Evolutionary conservation across 2,329 filamentous ascomycete genomes (phyloP).

Genomic region (Coniochaeta sp.): DNA sequence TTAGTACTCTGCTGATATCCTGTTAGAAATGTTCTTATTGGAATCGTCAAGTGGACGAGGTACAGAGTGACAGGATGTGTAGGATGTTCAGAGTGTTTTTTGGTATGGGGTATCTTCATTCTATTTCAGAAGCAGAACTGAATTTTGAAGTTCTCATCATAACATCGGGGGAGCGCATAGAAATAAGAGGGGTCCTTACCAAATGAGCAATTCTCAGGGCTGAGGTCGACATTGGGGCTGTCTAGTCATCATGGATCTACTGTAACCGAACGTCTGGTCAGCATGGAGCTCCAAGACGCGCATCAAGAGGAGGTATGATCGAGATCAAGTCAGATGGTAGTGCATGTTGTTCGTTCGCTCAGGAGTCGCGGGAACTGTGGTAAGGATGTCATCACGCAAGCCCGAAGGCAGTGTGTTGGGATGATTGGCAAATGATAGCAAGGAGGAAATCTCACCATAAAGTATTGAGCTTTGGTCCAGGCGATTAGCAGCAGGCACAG

Average conservation of each 20-base stretch:
- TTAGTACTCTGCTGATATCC: neutral
- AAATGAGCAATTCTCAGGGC: neutral
- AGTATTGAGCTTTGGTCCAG: neutral
- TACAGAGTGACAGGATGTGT: conserved; percentile 6
- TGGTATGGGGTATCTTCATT: conserved; percentile 62
- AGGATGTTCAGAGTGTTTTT: conserved; percentile 49
- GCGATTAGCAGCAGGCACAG: neutral
- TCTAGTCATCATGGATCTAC: neutral
- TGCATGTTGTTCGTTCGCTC: conserved; percentile 65
- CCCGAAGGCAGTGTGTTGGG: conserved; percentile 3
- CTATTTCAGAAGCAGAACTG: conserved; percentile 71
- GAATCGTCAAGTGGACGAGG: neutral
- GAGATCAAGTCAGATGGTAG: conserved; percentile 59
- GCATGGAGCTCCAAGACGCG: neutral
- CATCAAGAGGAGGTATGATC: neutral
- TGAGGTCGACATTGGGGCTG: neutral
- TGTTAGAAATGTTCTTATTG: neutral
- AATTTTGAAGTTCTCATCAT: conserved; percentile 59
- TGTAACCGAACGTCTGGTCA: neutral
- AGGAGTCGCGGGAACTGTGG: conserved; percentile 56
- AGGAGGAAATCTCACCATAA: conserved; percentile 2
- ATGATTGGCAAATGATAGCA: neutral
- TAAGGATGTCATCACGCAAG: conserved; percentile 44
- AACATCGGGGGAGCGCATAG: conserved; percentile 18
- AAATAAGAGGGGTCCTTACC: conserved; percentile 9